A percentile compares a stretch with the other conserved stretches of the same genome.
Conservation (phyloP, 257 asterid genomes). For the Solanum gandarillasii region DNA sequence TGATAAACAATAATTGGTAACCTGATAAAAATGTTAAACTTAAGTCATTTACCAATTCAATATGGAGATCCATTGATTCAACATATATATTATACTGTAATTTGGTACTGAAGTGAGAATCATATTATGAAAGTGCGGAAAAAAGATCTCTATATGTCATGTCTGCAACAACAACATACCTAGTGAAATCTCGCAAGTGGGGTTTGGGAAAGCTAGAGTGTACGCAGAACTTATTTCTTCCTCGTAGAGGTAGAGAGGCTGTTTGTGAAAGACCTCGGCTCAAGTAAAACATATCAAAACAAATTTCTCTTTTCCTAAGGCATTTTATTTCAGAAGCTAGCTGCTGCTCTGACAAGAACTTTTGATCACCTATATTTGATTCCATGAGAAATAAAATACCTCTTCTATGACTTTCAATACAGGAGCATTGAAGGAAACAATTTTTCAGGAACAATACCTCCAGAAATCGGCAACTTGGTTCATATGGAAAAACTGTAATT, state of each 20-base stretch:
- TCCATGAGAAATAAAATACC: neutral
- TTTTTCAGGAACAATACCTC: slow-evolving; percentile 66
- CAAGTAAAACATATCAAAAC: neutral
- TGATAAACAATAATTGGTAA: neutral
- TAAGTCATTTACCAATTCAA: neutral
- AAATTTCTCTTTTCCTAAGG: neutral
- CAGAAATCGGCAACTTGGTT: slow-evolving; percentile 50
- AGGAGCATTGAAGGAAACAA: slow-evolving; percentile 87
- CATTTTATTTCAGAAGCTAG: neutral
- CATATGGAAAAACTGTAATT: slow-evolving; percentile 65
- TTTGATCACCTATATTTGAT: neutral
- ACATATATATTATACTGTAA: neutral
- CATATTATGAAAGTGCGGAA: neutral
- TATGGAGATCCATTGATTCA: neutral
- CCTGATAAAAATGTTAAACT: neutral
- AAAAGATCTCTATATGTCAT: neutral
- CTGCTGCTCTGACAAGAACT: neutral
- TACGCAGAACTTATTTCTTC: neutral
- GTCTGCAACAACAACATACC: neutral
- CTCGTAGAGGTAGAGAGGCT: neutral
- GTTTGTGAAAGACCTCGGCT: neutral
- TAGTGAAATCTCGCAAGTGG: neutral
- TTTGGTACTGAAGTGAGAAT: neutral
- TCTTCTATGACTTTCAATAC: neutral
- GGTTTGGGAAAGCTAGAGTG: neutral